Conservation (phyloP, 2,329 filamentous ascomycete species). For the Gnomoniopsis smithogilvyi region DNA sequence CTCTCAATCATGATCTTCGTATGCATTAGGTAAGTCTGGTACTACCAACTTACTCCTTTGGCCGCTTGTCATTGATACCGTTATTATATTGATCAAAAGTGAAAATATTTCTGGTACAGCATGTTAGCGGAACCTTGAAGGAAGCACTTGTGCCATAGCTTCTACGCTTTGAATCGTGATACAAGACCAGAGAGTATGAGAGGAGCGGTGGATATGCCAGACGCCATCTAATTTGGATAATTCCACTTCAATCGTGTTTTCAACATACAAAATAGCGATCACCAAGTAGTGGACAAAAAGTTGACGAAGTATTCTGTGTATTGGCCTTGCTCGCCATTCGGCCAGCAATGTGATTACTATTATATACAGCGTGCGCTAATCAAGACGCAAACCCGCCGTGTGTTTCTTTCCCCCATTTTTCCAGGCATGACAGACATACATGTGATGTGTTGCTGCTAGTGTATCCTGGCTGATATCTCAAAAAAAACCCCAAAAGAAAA, state of each 20-base stretch:
- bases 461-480: constrained; percentile 3
- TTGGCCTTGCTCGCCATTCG: neutral
- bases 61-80: no score
- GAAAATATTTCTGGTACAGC: no score
- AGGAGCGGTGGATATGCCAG: no score
- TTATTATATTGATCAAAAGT: no score
- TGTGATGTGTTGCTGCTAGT: neutral
- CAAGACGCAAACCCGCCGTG: neutral
- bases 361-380: constrained; percentile 12
- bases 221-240: neutral
- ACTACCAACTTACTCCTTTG: no score
- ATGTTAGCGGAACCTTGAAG: no score
- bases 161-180: no score
- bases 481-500: constrained; percentile 17
- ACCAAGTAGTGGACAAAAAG: neutral
- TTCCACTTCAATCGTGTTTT: neutral
- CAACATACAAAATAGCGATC: neutral
- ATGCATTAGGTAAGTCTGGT: no score
- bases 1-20: no score
- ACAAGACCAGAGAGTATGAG: no score
- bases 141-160: no score
- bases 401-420: neutral
- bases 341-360: constrained; percentile 4
- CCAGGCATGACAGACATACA: constrained; percentile 1
- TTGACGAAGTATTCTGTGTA: neutral